phyloP scores from a whole-genome alignment of 208 protist species.

The Leishmania mexicana region DNA sequence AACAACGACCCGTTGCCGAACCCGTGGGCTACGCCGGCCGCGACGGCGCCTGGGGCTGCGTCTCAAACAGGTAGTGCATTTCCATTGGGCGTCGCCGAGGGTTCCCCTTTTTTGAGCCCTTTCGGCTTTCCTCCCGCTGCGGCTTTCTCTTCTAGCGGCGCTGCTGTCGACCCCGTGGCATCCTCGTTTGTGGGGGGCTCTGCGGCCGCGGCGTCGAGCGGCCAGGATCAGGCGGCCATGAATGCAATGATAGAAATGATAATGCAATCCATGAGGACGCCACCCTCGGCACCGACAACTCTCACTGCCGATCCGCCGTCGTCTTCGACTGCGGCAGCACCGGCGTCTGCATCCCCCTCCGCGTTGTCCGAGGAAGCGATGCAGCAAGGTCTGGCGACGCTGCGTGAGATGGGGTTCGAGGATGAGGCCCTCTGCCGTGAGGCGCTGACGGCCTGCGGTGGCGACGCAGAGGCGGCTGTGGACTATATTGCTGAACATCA shows the following conservation, averaged over 20 bases:
- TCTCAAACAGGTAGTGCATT: not conserved
- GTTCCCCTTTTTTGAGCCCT: not conserved
- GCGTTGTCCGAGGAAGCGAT: constrained; percentile 20
- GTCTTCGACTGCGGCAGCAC: not conserved
- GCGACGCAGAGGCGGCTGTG: constrained; percentile 79
- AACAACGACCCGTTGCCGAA: constrained; percentile 75
- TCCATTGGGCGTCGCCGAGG: not conserved
- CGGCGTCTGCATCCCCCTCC: not conserved
- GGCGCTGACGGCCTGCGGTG: constrained; percentile 48
- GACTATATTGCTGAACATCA: constrained; percentile 61
- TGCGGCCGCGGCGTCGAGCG: not conserved
- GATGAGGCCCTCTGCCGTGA: constrained; percentile 62
- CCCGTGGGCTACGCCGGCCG: constrained; percentile 34
- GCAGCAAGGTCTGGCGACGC: constrained; percentile 7
- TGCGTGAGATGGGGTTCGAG: constrained; percentile 84
- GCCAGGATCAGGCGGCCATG: not conserved
- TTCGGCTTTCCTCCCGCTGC: not conserved
- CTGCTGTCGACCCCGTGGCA: too few relatives aligned
- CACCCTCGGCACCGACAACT: not conserved
- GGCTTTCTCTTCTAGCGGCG: not conserved
- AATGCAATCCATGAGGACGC: not conserved
- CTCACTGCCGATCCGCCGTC: not conserved
- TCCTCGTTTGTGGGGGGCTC: not conserved
- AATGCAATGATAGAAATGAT: not conserved
- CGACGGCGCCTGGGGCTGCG: not conserved